These are phyloP conservation scores for Eutrema heterophyllum DNA, from an alignment of 345 rosid genomes.

Conservation along the genomic window DNA sequence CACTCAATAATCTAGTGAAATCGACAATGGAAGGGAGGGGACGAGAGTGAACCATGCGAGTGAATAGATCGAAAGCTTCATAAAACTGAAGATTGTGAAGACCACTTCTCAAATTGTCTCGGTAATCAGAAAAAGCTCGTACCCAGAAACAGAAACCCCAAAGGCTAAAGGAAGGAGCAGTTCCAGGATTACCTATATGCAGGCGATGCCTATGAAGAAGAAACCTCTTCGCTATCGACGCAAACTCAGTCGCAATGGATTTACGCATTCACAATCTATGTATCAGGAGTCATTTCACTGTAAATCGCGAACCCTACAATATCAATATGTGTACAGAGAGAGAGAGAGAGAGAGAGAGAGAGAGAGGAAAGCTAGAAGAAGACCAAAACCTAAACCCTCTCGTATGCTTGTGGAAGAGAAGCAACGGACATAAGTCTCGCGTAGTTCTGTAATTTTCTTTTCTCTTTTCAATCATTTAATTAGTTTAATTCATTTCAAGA, in stretches of 20 bases:
- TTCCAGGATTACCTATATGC: background rate
- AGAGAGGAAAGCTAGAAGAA: background rate
- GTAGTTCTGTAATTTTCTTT: background rate
- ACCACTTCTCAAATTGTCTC: background rate
- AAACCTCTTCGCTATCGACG: conserved; percentile 1
- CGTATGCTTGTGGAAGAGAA: background rate
- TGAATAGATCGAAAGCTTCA: conserved; percentile 16
- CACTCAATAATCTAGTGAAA: conserved; percentile 12
- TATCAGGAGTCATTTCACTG: background rate
- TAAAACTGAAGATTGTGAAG: background rate
- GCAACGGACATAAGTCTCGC: background rate
- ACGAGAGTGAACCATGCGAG: conserved; percentile 1
- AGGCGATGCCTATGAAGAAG: background rate
- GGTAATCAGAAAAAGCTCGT: conserved; percentile 18
- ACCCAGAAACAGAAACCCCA: conserved; percentile 2
- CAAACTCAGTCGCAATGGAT: conserved; percentile 19
- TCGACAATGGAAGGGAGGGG: conserved; percentile 10
- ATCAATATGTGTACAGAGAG: background rate
- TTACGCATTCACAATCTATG: conserved; percentile 21
- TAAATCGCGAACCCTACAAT: background rate
- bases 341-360: background rate
- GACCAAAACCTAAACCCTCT: background rate
- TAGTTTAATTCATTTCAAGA: background rate
- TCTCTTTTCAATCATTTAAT: background rate
- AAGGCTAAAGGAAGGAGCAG: background rate